Base-by-base conservation (phyloP, 2,329 filamentous ascomycete genomes). In the Alternaria sp. region DNA sequence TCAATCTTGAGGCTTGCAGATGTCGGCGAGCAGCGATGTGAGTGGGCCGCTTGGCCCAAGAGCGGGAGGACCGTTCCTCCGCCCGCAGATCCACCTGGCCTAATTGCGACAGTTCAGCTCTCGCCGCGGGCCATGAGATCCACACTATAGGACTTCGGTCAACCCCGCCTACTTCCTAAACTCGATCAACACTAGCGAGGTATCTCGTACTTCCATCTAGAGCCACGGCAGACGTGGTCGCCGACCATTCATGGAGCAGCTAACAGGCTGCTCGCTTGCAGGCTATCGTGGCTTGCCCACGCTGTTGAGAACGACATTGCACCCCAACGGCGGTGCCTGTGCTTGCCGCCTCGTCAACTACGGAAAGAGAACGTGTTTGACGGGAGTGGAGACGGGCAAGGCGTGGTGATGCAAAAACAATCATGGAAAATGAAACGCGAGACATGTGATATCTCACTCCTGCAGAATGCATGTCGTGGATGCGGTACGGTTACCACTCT, bases 51-150 rank as follows among this genome's bases (percentile, higher is more conserved):
- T 59, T 52, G 32, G 54, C 23, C 23, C 50, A 21, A 52, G 21
- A 36, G 59, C 59, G 60, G 60, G 57, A 62, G 50, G 56, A 54
- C 59, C 59, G 55, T 58, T 51, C 56, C 50, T 50, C 45, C 43
- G n/a, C 19, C 60, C 56, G 60, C 60, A 25, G 30, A 45, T 44
- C 60, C 49, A 52, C 46, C 36, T 51, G 36, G 21, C 36, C 40
- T 52, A 8, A 26, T 43, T 50, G 28, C 47, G 59, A 57, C 36
- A 32, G 21, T 40, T 19, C 19, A 40, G 46, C 32, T 51, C 45
- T 10, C 43, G 23, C 25, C 45, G 36, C 23, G 36, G 28, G 47
- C 43, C 19, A 23, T 15, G 30, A 15, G 12, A 49, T 51, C 49
- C 47, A 49, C 50, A 32, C 49, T 36, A 54, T 7, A 17, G 44